Base-by-base conservation (phyloP, 2,329 filamentous ascomycete genomes). In the Penicillium sp. region DNA sequence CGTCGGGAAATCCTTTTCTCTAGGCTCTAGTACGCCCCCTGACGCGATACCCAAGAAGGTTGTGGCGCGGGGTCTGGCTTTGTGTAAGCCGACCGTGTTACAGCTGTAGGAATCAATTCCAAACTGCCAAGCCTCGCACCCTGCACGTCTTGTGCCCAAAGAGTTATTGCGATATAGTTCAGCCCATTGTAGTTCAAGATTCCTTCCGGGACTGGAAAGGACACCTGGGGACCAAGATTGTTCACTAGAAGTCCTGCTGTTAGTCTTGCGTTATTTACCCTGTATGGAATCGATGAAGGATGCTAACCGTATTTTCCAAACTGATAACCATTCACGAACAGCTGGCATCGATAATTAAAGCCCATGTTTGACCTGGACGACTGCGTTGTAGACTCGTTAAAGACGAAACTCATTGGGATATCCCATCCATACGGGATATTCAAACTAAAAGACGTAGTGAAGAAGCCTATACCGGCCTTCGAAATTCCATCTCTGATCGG, bases 301-400 rank as follows among this genome's bases (percentile, higher is more conserved):
- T 7, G 55, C 53, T 23, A 55, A 69, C 65, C 56, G 48, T 78
- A 83, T 62, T 82, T 82, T 3, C 81, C 80, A 51, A 78, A 82
- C 58, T 82, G 79, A 63, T 77, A 83, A 3, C 80, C 79, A 44
- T 82, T 82, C 33, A 82, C 71, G 48, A 73, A 82, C 2, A 82
- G 57, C 62, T 80, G 77, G 5, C 65, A 73, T 13, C 79, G 67
- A 55, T 77, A 80, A 18, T 62, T 59, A 1, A 14, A 14, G 13
- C 45, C 62, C 52, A 4, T 3, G 1, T 6, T 28, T 1, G 19
- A 58, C 51, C 34, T 2, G 1, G 19, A 14, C 6, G 1, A 31
- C 9, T n/a, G 11, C 0, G 33, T 19, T 1, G 24, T 21, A 28
- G 43, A 56, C n/a, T 61, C 61, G 7, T 56, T 60, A 60, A 84